Evolutionary conservation across 2,329 filamentous ascomycete species (phyloP).

Genomic region (Scolecobasidium constrictum): DNA sequence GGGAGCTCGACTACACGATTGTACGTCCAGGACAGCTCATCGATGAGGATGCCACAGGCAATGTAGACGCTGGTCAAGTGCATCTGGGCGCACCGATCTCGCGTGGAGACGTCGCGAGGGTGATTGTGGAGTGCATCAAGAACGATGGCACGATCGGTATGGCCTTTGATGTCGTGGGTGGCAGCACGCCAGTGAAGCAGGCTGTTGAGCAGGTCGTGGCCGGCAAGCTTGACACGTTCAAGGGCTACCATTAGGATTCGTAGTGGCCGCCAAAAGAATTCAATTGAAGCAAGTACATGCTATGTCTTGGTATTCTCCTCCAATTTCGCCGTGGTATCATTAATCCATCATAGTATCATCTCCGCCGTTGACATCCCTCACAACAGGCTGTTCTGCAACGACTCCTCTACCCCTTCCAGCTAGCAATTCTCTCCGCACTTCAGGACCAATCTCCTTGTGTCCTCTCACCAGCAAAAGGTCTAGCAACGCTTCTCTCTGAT

Average conservation of each 20-base stretch:
- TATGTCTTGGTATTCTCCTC: too few relatives aligned
- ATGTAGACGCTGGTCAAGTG: constrained; percentile 31
- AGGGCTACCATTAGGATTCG: constrained; percentile 15
- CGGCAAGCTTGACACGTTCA: constrained; percentile 24
- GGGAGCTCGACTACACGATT: constrained; percentile 35
- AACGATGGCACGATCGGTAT: constrained; percentile 33
- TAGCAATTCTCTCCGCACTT: constrained; percentile 78
- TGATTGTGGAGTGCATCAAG: constrained; percentile 44
- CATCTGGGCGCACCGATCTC: constrained; percentile 30
- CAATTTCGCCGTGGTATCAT: too few relatives aligned
- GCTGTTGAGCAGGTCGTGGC: constrained; percentile 29
- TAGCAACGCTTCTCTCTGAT: constrained; percentile 81
- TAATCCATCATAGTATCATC: constrained; percentile 70
- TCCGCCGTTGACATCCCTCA: constrained; percentile 51
- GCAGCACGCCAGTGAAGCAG: constrained; percentile 26
- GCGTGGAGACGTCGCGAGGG: constrained; percentile 49
- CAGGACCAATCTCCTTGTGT: constrained; percentile 80
- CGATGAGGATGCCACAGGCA: constrained; percentile 35
- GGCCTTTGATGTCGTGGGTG: constrained; percentile 34
- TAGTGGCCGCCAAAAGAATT: too few relatives aligned
- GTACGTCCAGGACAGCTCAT: constrained; percentile 32
- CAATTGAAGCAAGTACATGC: too few relatives aligned
- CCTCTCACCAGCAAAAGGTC: constrained; percentile 78
- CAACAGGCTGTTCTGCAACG: constrained; percentile 26
- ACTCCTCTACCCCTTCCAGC: constrained; percentile 73